Percentiles rank a stretch among this genome's conserved stretches.
phyloP scores from a whole-genome alignment of 495 filamentous ascomycete species.

The Hypoxylon lienhwacheense region DNA sequence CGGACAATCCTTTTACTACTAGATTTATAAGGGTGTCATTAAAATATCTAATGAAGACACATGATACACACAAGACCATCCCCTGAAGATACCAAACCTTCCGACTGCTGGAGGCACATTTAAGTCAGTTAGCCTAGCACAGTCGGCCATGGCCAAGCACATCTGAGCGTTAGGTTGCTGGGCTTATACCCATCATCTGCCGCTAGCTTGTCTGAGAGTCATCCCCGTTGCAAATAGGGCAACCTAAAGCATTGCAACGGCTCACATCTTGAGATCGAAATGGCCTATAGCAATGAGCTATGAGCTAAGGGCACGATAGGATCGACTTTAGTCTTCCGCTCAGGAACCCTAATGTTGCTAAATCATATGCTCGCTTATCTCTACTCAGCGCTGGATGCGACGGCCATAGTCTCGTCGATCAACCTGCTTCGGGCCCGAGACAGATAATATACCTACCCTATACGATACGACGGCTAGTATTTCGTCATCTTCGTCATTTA shows the following conservation, averaged over 20 bases:
- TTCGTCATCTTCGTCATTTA: not conserved
- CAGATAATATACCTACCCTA: not conserved
- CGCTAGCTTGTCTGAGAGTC: constrained; percentile 8
- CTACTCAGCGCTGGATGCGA: not conserved
- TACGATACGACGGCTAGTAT: not conserved
- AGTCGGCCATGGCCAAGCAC: not conserved
- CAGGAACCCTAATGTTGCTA: constrained; percentile 21
- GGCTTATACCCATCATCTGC: not conserved
- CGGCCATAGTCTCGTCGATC: not conserved
- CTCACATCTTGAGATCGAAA: not conserved
- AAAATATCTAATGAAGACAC: not conserved
- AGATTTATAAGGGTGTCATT: too few relatives aligned
- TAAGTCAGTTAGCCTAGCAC: not conserved
- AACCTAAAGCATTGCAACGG: not conserved
- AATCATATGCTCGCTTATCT: constrained; percentile 12
- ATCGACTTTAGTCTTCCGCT: not conserved
- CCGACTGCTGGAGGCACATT: not conserved
- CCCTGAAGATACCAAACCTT: not conserved
- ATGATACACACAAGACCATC: not conserved
- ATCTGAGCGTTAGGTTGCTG: not conserved
- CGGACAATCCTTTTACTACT: too few relatives aligned
- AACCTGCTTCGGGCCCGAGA: constrained; percentile 8
- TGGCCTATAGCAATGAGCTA: not conserved
- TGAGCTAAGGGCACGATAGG: not conserved
- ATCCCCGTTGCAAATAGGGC: not conserved